Evolutionary conservation across 768 basidiomycete species (phyloP).

Genomic region (Boletus tomentosulus): DNA sequence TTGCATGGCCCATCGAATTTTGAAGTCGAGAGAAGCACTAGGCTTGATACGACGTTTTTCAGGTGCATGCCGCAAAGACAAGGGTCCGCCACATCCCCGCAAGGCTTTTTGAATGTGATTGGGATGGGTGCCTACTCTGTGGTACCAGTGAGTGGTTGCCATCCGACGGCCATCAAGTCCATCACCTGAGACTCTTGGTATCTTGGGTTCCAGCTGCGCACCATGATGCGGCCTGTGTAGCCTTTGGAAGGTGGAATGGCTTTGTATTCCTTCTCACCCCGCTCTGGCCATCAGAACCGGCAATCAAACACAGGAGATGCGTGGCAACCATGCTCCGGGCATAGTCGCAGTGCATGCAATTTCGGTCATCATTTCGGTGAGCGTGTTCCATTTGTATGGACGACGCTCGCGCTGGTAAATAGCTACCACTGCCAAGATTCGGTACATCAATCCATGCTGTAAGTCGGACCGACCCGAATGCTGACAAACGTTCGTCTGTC

Average conservation of each 20-base stretch:
- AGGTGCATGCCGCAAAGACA: neutral
- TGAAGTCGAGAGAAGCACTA: neutral
- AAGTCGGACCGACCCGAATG: neutral
- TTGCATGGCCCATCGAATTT: neutral
- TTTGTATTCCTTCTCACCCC: neutral
- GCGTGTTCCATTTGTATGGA: neutral
- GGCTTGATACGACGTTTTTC: neutral
- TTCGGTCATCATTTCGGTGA: neutral
- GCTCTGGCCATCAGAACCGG: neutral
- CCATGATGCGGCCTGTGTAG: neutral
- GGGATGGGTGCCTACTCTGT: neutral
- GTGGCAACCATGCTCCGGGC: neutral
- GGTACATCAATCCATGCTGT: neutral
- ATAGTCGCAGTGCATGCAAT: neutral
- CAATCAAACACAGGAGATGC: neutral
- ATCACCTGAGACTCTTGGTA: neutral
- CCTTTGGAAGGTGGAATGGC: neutral
- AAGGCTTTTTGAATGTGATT: neutral
- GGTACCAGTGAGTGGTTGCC: neutral
- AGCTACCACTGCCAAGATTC: neutral
- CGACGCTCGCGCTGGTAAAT: neutral
- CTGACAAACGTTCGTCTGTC: neutral
- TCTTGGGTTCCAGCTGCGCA: neutral
- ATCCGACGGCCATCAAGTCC: neutral
- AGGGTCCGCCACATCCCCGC: neutral